phyloP scores from a whole-genome alignment of 805 yeast species.

The Sungouiella thailandica region DNA sequence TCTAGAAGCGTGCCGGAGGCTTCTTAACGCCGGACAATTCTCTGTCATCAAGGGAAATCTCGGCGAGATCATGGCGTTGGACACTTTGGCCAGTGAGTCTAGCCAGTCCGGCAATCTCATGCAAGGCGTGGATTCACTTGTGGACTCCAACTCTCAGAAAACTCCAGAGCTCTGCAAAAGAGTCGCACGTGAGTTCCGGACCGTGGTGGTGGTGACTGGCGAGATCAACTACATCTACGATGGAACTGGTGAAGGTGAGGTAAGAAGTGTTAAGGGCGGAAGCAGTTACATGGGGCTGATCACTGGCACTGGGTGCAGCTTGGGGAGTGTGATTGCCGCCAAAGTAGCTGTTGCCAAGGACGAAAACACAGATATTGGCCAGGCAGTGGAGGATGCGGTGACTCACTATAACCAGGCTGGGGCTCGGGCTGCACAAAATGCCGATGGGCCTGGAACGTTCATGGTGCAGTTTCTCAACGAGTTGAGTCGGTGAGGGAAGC shows the following conservation, averaged over 20 bases:
- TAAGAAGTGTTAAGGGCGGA: slow-evolving; percentile 48
- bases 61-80: slow-evolving; percentile 73
- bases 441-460: slow-evolving; percentile 54
- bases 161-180: slow-evolving; percentile 41
- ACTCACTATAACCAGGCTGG: slow-evolving; percentile 60
- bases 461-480: slow-evolving; percentile 43
- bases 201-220: slow-evolving; percentile 74
- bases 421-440: slow-evolving; percentile 38
- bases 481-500: slow-evolving; percentile 8
- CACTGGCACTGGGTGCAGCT: slow-evolving; percentile 81
- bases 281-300: slow-evolving; percentile 56
- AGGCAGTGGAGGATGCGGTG: slow-evolving; percentile 53
- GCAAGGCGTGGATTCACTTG: slow-evolving; percentile 68
- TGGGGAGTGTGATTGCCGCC: slow-evolving; percentile 69
- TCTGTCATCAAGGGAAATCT: slow-evolving; percentile 79
- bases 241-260: slow-evolving; percentile 11
- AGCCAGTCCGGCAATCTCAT: slow-evolving; percentile 23
- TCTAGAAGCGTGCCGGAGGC: slow-evolving; percentile 36
- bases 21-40: slow-evolving; percentile 55
- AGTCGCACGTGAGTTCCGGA: slow-evolving; percentile 47
- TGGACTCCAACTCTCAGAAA: slow-evolving; percentile 21
- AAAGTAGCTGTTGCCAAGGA: slow-evolving; percentile 36
- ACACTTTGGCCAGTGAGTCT: slow-evolving; percentile 23
- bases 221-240: slow-evolving; percentile 23
- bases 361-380: slow-evolving; percentile 23